Evolutionary conservation across 23 red algal species (phyloP).

Genomic region (Cyanidiococcus yangmingshanensis): DNA sequence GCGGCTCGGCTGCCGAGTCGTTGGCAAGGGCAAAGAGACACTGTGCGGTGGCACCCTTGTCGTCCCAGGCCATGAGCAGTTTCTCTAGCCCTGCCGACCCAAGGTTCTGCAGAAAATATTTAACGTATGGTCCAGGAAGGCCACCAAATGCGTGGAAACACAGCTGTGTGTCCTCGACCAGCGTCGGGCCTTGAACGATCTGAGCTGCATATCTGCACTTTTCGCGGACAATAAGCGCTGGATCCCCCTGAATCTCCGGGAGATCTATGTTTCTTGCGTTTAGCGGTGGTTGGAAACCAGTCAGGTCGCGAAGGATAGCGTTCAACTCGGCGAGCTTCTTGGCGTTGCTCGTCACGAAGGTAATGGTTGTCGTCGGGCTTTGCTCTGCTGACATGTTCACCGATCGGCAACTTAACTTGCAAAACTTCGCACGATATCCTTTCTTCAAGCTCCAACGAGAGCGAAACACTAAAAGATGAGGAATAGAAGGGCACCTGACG

Average conservation of each 20-base stretch:
- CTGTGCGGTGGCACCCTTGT: slow-evolving; percentile 59
- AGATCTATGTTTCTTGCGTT: slow-evolving; percentile 42
- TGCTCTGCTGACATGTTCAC: too few relatives aligned
- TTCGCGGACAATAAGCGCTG: slow-evolving; percentile 50
- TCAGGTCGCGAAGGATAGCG: slow-evolving; percentile 32
- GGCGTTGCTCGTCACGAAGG: slow-evolving; percentile 89
- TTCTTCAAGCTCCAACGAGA: too few relatives aligned
- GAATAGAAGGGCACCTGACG: too few relatives aligned
- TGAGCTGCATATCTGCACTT: slow-evolving; percentile 53
- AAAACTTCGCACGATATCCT: too few relatives aligned
- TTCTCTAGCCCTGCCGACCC: slow-evolving; percentile 59
- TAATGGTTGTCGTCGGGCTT: too few relatives aligned
- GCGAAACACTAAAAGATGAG: too few relatives aligned
- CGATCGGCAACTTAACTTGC: too few relatives aligned
- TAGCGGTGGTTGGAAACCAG: not conserved
- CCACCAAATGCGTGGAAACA: slow-evolving; percentile 74
- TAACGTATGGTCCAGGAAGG: slow-evolving; percentile 89
- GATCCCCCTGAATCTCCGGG: slow-evolving; percentile 81
- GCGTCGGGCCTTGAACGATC: slow-evolving; percentile 37
- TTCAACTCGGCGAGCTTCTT: slow-evolving; percentile 74
- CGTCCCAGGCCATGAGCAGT: slow-evolving; percentile 66
- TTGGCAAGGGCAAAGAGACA: slow-evolving; percentile 71
- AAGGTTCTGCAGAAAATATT: slow-evolving; percentile 69
- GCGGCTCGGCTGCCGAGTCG: not conserved
- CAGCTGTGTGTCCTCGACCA: slow-evolving; percentile 84